A percentile compares a stretch with the other conserved stretches of the same genome.
These are phyloP conservation scores for Debaryomyces robertsiae DNA, from an alignment of 1,139 yeast species.

Conservation along the genomic window DNA sequence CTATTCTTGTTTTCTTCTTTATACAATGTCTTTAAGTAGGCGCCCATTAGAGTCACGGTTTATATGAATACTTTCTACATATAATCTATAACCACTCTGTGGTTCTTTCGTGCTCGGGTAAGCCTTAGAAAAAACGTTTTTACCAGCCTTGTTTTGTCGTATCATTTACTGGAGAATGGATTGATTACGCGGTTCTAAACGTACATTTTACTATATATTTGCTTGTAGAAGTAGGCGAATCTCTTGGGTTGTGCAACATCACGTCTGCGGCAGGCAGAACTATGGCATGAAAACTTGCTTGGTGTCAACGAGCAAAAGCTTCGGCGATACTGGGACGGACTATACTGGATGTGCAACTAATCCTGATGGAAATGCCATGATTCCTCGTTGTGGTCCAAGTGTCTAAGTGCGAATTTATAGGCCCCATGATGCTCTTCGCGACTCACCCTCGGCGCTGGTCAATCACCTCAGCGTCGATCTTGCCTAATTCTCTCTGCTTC, in stretches of 20 bases:
- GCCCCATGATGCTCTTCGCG: too few relatives aligned
- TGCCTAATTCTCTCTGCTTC: conserved; percentile 55
- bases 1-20: conserved; percentile 33
- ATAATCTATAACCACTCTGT: conserved; percentile 48
- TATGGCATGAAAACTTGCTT: too few relatives aligned
- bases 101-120: conserved; percentile 86
- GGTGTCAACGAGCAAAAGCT: too few relatives aligned
- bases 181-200: conserved; percentile 75
- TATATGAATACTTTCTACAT: conserved; percentile 52
- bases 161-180: conserved; percentile 44
- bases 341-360: too few relatives aligned
- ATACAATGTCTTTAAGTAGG: conserved; percentile 80
- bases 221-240: conserved; percentile 3
- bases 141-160: conserved; percentile 64
- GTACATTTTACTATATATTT: conserved; percentile 39
- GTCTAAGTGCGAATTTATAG: too few relatives aligned
- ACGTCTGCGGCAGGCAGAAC: too few relatives aligned
- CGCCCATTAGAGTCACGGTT: conserved; percentile 95
- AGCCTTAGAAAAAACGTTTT: conserved; percentile 73
- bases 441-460: conserved; percentile 15
- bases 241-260: too few relatives aligned
- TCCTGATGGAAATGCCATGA: too few relatives aligned
- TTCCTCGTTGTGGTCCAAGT: too few relatives aligned
- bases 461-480: conserved; percentile 53
- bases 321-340: too few relatives aligned